Conservation (phyloP, 2,329 filamentous ascomycete genomes). For the Apiospora malaysiana region DNA sequence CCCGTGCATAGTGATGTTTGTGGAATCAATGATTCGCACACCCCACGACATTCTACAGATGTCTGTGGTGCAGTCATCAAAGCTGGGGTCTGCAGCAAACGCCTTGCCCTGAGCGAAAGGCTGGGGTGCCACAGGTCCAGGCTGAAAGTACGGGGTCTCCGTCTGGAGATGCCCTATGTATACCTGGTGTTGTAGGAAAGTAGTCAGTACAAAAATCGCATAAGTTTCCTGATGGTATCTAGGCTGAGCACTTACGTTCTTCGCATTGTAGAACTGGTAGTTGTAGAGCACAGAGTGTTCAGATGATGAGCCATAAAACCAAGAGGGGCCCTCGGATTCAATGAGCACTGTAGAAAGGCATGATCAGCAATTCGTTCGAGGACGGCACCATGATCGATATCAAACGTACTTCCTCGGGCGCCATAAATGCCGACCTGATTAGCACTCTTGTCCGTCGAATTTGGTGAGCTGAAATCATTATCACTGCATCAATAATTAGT, state of each 20-base stretch:
- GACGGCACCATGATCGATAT: no score
- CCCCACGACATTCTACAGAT: conserved; percentile 51
- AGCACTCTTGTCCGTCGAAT: conserved; percentile 14
- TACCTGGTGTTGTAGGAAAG: no score
- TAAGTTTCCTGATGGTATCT: neutral
- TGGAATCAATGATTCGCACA: conserved; percentile 55
- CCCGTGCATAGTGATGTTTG: conserved; percentile 55
- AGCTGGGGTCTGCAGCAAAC: neutral
- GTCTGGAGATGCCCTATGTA: conserved; percentile 49
- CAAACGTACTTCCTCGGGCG: conserved; percentile 38
- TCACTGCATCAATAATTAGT: conserved; percentile 22
- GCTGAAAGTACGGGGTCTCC: conserved; percentile 51
- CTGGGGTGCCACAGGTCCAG: conserved; percentile 47
- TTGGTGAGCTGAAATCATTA: conserved; percentile 56
- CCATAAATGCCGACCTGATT: conserved; percentile 40
- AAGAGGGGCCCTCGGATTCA: conserved; percentile 39
- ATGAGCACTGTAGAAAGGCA: conserved; percentile 33
- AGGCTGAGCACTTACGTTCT: conserved; percentile 42
- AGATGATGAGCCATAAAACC: conserved; percentile 52
- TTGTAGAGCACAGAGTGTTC: conserved; percentile 59
- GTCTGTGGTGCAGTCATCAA: neutral
- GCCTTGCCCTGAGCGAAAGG: conserved; percentile 39
- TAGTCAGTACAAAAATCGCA: neutral
- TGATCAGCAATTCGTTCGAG: neutral
- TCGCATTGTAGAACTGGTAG: conserved; percentile 54